Base-by-base conservation (phyloP, 495 filamentous ascomycete species). In the Neurospora pannonica region DNA sequence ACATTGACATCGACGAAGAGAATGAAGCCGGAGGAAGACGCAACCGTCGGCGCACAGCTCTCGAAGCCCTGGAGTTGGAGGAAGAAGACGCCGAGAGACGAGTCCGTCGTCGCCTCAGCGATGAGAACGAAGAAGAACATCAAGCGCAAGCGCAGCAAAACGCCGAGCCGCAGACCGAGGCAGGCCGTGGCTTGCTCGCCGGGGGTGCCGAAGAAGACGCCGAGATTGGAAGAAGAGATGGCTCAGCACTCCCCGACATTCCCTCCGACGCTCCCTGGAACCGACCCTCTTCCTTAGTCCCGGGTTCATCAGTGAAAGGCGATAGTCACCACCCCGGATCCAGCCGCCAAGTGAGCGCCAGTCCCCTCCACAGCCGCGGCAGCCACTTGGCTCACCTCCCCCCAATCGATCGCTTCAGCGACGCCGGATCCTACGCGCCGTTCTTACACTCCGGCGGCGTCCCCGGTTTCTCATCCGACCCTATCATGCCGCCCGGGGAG, bases 211-310 rank as follows among this genome's bases (percentile, higher is more conserved):
- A 81, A 36, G 77, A 79, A 38, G 78, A 73, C 21, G 76, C 79
- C 11, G 85, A 87, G 67, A 48, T 83, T 6, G 84, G 83, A 72
- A 81, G 85, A 76, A 80, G 81, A 15, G 81, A 80, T 0, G 78
- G 74, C 15, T 77, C 75, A 13, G 73, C 79, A 54, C 82, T 85
- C 74, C 82, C 82, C 19, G 83, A 85, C 46, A 74, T 83, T 46
- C 79, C 77, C 37, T 82, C 84, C 38, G 84, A 84, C 39, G 77
- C 79, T 67, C 84, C 85, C 37, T 87, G 85, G 85, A 86, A 84
- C 75, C 83, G 84, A 37, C 78, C 75, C 13, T 84, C 83, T 21
- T 85, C 84, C 4, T 76, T 79, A 38, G 71, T 85, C 0, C 84
- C 78, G 2, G 82, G 83, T 71, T 86, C 85, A 1, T 82, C 83